These are phyloP conservation scores for Mollisia scopiformis DNA, from an alignment of 2,329 filamentous ascomycete species.

Conservation along the genomic window DNA sequence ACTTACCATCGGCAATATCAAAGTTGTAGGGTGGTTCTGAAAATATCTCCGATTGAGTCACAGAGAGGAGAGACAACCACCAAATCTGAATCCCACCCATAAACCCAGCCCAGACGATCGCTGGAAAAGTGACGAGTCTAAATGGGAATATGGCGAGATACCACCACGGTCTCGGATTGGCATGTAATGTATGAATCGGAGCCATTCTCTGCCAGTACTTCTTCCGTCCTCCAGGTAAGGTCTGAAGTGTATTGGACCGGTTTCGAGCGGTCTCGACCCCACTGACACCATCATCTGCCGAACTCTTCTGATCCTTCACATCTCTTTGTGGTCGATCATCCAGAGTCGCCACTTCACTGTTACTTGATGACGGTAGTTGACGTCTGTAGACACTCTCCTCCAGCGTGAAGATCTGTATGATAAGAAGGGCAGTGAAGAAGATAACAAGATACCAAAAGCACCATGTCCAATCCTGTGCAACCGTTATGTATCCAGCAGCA, in stretches of 20 bases:
- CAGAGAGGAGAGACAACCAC: constrained; percentile 19
- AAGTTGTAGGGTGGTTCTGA: constrained; percentile 16
- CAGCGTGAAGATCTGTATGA: constrained; percentile 13
- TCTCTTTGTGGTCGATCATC: not conserved
- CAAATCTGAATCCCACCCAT: constrained; percentile 18
- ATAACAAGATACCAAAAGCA: constrained; percentile 20
- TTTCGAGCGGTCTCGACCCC: not conserved
- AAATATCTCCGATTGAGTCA: constrained; percentile 21
- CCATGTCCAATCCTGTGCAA: constrained; percentile 14
- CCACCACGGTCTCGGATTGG: constrained; percentile 16
- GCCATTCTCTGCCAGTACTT: constrained; percentile 14
- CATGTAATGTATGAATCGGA: constrained; percentile 12
- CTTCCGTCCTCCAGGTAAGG: not conserved
- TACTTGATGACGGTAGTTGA: not conserved
- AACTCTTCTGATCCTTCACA: not conserved
- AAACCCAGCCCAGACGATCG: constrained; percentile 16
- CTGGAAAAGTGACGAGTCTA: constrained; percentile 12
- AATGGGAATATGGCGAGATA: constrained; percentile 15
- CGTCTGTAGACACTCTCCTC: constrained; percentile 14
- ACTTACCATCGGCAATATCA: constrained; percentile 11
- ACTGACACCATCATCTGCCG: not conserved
- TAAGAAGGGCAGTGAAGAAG: constrained; percentile 12
- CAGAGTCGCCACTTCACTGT: not conserved
- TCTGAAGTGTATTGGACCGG: not conserved
- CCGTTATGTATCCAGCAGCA: constrained; percentile 18